Conservation (phyloP, 208 protist genomes). For the Trypanosoma vivax region DNA sequence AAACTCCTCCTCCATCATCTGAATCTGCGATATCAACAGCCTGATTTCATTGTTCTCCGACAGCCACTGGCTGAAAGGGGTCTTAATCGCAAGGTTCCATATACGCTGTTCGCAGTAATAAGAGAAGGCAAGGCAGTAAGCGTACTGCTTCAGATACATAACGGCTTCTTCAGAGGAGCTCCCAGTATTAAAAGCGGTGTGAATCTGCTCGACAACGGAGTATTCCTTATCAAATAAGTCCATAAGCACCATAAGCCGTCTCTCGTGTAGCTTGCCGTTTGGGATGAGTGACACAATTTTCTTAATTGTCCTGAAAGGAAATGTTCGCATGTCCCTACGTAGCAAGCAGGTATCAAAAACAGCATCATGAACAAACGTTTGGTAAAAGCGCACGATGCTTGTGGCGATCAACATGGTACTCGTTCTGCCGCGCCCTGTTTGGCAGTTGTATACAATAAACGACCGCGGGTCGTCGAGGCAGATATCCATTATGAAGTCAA, state of each 20-base stretch:
- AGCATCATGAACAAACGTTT: slow-evolving; percentile 69
- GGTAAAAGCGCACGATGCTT: slow-evolving; percentile 87
- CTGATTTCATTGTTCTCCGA: slow-evolving; percentile 54
- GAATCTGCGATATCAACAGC: slow-evolving; percentile 63
- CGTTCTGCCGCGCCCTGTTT: slow-evolving; percentile 74
- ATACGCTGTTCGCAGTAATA: slow-evolving; percentile 88
- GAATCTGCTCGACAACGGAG: slow-evolving; percentile 81
- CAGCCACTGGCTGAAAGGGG: slow-evolving; percentile 65
- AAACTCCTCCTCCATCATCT: slow-evolving; percentile 69
- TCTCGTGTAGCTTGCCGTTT: slow-evolving; percentile 82
- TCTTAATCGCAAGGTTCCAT: slow-evolving; percentile 55
- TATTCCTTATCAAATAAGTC: slow-evolving; percentile 83
- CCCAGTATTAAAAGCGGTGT: slow-evolving; percentile 50
- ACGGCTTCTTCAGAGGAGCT: slow-evolving; percentile 55
- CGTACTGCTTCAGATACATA: slow-evolving; percentile 82
- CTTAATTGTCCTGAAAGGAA: slow-evolving; percentile 76
- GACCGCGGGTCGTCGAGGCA: slow-evolving; percentile 71
- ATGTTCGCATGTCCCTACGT: slow-evolving; percentile 30
- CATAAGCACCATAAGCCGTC: slow-evolving; percentile 66
- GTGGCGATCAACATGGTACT: slow-evolving; percentile 83
- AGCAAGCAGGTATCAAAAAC: slow-evolving; percentile 61
- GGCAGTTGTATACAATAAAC: slow-evolving; percentile 83
- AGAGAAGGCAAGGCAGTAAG: slow-evolving; percentile 79
- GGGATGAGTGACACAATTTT: slow-evolving; percentile 86
- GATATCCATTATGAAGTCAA: slow-evolving; percentile 79